Evolutionary conservation across 257 asterid genomes (phyloP).

Genomic region (Solanum etuberosum): DNA sequence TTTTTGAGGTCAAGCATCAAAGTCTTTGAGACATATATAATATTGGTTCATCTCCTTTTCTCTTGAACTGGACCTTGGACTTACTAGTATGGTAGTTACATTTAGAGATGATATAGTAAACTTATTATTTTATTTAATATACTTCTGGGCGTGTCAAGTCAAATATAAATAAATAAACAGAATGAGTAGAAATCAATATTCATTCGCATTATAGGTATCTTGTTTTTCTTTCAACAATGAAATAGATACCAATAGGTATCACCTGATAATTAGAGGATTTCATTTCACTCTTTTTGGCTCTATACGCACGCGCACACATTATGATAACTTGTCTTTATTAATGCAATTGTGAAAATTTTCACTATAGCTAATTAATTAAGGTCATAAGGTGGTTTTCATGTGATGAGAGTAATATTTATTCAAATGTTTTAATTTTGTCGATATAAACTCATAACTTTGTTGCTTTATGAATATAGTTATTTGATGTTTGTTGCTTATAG

Average conservation of each 20-base stretch:
- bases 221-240: not conserved
- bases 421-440: not conserved
- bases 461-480: not conserved
- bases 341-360: not conserved
- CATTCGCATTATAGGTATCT: not conserved
- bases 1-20: not conserved
- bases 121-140: too few relatives aligned
- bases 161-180: too few relatives aligned
- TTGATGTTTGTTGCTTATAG: fast-evolving
- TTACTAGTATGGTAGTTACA: not conserved
- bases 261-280: not conserved
- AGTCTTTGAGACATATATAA: not conserved
- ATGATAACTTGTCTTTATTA: not conserved
- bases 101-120: not conserved
- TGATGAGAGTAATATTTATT: too few relatives aligned
- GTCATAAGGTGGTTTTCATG: not conserved
- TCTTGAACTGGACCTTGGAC: too few relatives aligned
- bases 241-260: not conserved
- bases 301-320: not conserved
- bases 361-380: not conserved
- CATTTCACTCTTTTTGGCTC: not conserved
- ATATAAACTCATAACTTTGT: not conserved
- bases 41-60: not conserved
- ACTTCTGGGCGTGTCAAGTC: not conserved
- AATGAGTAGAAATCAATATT: not conserved